Evolutionary conservation across 176 grass and related monocot genomes (phyloP).

Genomic region (Lolium multiflorum): DNA sequence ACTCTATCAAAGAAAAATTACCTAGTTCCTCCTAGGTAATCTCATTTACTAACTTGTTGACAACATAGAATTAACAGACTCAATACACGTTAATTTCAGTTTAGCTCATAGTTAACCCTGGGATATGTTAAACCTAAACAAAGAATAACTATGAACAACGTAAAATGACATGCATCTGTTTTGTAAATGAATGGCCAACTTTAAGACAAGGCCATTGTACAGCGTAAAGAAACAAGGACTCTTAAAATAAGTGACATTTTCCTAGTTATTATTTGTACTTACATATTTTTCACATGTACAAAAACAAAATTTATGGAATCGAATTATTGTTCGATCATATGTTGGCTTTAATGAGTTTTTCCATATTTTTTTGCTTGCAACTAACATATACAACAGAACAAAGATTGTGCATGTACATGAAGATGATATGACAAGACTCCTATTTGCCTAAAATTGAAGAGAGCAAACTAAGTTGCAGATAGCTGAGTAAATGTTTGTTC

Average conservation of each 20-base stretch:
- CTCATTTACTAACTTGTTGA: neutral
- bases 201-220: neutral
- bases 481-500: neutral
- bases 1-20: neutral
- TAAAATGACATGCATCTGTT: slow-evolving; percentile 10
- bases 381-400: slow-evolving; percentile 5
- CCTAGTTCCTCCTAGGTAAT: neutral
- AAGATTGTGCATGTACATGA: neutral
- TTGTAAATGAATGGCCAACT: neutral
- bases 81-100: neutral
- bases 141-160: neutral
- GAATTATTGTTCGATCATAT: neutral
- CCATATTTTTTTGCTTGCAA: neutral
- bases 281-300: slow-evolving; percentile 5
- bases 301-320: neutral
- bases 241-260: neutral
- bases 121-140: slow-evolving; percentile 13
- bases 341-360: neutral
- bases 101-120: neutral
- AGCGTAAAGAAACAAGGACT: neutral
- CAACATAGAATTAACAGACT: neutral
- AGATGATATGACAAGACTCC: neutral
- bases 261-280: slow-evolving; percentile 1
- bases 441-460: neutral
- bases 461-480: neutral